Evolutionary conservation across 2,329 filamentous ascomycete species (phyloP), one percentile per base, ranked within the genome.

Genomic region (Exophiala aquamarina): DNA sequence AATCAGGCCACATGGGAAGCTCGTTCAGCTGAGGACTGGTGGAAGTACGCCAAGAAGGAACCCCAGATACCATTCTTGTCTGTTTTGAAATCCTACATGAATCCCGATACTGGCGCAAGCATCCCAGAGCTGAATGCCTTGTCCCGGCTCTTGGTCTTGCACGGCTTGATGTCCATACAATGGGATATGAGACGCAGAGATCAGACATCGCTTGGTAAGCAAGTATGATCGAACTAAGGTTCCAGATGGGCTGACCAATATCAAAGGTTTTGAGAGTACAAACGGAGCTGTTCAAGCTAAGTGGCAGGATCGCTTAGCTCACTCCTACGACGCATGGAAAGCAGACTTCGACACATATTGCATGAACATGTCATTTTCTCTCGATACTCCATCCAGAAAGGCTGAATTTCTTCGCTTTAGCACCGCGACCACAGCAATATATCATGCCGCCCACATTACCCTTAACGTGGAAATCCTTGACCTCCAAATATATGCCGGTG

Each of bases 101-200:
- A 72, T 2, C 71, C 76, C 0, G 34, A 50, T 15, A 48, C 57
- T 0, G 59, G 71, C 18, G 41, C 67, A 26, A 56, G 67, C 11
- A 61, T 67, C 3, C 63, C 68, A 0, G 61, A 66, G 2, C 58
- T 83, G 0, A 81, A 80, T 49, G 70, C 70, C 0, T 58, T 83
- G 0, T 78, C 79, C 0, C 67, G 78, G 0, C 63, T 79, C 0
- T 63, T 84, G 1, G 62, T 84, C 1, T 66, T 84, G 0, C 81
- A 84, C 38, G 81, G 81, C 0, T 63, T 84, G 1, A 83, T 84
- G 79, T 81, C 78, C 0, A 71, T 84, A 3, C 74, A 75, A 2
- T 82, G 80, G 71, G 81, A 84, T 48, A 76, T 84, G 67, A 76
- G 79, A 41, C 69, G 81, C 1, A 69, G 81, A 5, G 81, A 84